Conservation (phyloP, 2,329 filamentous ascomycete species). For the Xylaria sp. region DNA sequence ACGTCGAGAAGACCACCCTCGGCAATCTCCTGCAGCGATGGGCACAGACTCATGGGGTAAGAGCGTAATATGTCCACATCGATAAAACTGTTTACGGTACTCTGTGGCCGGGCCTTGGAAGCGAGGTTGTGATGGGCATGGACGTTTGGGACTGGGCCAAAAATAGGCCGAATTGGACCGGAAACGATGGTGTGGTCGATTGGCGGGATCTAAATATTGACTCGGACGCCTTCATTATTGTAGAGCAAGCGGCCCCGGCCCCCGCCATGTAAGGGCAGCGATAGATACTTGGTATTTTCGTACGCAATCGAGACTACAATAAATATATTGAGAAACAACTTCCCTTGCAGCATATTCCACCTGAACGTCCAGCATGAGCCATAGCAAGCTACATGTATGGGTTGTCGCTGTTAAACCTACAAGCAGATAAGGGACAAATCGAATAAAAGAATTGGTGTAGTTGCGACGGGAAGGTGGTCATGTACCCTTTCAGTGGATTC, state of each 20-base stretch:
- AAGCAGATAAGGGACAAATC: too few relatives aligned
- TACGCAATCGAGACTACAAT: too few relatives aligned
- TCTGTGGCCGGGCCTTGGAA: conserved; percentile 5
- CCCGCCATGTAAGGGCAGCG: too few relatives aligned
- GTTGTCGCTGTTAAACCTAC: too few relatives aligned
- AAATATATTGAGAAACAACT: too few relatives aligned
- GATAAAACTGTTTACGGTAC: not conserved
- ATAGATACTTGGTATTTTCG: too few relatives aligned
- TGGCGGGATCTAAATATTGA: conserved; percentile 1
- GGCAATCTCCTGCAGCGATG: conserved; percentile 7
- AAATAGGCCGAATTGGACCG: not conserved
- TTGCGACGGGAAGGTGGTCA: too few relatives aligned
- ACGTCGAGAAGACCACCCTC: conserved; percentile 7
- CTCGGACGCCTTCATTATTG: not conserved
- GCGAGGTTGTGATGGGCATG: conserved; percentile 15
- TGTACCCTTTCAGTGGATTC: too few relatives aligned
- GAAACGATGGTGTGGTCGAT: not conserved
- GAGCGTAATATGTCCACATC: conserved; percentile 1
- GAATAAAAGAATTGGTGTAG: too few relatives aligned
- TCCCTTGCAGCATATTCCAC: too few relatives aligned
- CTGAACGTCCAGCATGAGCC: too few relatives aligned
- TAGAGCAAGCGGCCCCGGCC: not conserved
- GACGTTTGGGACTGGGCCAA: conserved; percentile 11
- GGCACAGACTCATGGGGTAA: conserved; percentile 1
- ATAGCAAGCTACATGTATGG: too few relatives aligned